Percentiles rank a stretch among this genome's conserved stretches.
phyloP scores from a whole-genome alignment of 2,329 filamentous ascomycete genomes.

The Gaeumannomyces tritici region DNA sequence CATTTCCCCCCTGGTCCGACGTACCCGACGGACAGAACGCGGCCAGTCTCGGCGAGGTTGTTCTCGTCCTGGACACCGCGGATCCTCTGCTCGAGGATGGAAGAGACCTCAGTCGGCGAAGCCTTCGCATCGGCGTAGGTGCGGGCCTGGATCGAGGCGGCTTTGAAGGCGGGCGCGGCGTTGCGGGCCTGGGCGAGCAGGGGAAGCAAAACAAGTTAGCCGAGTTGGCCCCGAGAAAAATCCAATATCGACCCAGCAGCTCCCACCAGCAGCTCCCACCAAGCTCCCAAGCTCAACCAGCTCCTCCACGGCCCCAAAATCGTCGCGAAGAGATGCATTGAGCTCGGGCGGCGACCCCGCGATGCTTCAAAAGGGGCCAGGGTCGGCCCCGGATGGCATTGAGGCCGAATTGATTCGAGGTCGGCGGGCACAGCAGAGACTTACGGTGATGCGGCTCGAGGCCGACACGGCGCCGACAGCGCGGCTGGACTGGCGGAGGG shows the following conservation, averaged over 20 bases:
- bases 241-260: slow-evolving; percentile 13
- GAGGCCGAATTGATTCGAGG: slow-evolving; percentile 22
- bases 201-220: slow-evolving; percentile 29
- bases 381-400: slow-evolving; percentile 35
- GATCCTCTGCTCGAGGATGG: slow-evolving; percentile 98
- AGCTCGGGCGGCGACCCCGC: slow-evolving; percentile 17
- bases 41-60: slow-evolving; percentile 93
- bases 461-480: slow-evolving; percentile 90
- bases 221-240: slow-evolving; percentile 10
- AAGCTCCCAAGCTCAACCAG: slow-evolving; percentile 23
- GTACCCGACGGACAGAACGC: slow-evolving; percentile 98
- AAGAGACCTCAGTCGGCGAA: slow-evolving; percentile 94
- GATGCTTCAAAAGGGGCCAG: slow-evolving; percentile 26
- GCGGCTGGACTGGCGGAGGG: slow-evolving; percentile 93
- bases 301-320: slow-evolving; percentile 18
- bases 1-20: slow-evolving; percentile 28
- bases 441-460: slow-evolving; percentile 87
- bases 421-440: slow-evolving; percentile 40
- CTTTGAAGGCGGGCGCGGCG: slow-evolving; percentile 69
- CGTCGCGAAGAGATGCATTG: slow-evolving; percentile 26
- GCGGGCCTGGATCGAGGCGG: slow-evolving; percentile 63
- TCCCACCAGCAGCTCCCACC: slow-evolving; percentile 10
- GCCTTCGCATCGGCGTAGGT: slow-evolving; percentile 95
- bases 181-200: slow-evolving; percentile 61
- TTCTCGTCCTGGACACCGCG: slow-evolving; percentile 97